These are phyloP conservation scores for Neophaeococcomyces aloes DNA, from an alignment of 2,329 filamentous ascomycete genomes.

Conservation along the genomic window DNA sequence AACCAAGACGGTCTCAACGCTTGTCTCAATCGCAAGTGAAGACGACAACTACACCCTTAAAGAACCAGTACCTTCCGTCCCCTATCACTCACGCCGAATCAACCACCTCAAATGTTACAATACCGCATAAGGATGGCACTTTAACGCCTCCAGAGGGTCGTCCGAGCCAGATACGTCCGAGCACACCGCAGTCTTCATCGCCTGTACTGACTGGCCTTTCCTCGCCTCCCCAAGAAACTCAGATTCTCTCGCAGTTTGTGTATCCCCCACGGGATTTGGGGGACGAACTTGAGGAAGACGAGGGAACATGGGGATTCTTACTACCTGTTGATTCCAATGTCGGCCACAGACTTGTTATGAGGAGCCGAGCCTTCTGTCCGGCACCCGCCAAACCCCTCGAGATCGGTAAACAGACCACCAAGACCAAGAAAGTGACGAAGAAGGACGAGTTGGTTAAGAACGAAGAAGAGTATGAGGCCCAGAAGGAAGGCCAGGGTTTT, in stretches of 20 bases:
- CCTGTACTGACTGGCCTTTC: constrained; percentile 40
- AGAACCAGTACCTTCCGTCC: constrained; percentile 63
- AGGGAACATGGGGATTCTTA: constrained; percentile 93
- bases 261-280: constrained; percentile 61
- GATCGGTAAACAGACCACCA: constrained; percentile 31
- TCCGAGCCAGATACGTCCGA: constrained; percentile 42
- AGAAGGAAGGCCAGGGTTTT: constrained; percentile 47
- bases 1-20: constrained; percentile 68
- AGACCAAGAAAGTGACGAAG: constrained; percentile 33
- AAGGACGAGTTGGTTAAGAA: constrained; percentile 41
- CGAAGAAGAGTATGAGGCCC: constrained; percentile 51
- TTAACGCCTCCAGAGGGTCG: constrained; percentile 56
- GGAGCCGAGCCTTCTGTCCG: constrained; percentile 61
- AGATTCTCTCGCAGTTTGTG: constrained; percentile 69
- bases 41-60: constrained; percentile 45
- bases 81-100: constrained; percentile 63
- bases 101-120: constrained; percentile 43
- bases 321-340: constrained; percentile 66
- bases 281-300: constrained; percentile 67
- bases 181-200: constrained; percentile 36
- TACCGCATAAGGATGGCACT: constrained; percentile 54
- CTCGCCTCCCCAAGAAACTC: constrained; percentile 65
- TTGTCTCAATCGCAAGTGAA: constrained; percentile 44
- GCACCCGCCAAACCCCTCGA: constrained; percentile 38
- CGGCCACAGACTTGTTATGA: constrained; percentile 61